A percentile compares a stretch with the other conserved stretches of the same genome.
Conservation (phyloP, 2,329 filamentous ascomycete species). For the Pestalotiopsis sp. region DNA sequence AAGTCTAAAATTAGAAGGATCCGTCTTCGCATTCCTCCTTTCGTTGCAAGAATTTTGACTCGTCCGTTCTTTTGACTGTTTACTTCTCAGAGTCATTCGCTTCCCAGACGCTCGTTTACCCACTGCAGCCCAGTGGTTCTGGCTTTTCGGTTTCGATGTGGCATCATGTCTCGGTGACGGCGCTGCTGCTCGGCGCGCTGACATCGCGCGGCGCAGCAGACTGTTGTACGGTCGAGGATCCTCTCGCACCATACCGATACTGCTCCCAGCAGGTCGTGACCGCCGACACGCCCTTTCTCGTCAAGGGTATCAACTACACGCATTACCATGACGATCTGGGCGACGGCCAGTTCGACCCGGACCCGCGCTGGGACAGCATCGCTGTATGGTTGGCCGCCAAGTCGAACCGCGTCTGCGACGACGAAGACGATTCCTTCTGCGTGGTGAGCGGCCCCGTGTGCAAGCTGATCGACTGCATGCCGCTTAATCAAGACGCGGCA, state of each 20-base stretch:
- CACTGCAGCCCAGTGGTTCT: not conserved
- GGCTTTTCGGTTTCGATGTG: not conserved
- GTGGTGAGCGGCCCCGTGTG: slow-evolving; percentile 14
- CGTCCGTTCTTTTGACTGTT: not conserved
- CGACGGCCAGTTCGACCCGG: slow-evolving; percentile 12
- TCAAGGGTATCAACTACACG: slow-evolving; percentile 17
- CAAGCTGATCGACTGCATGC: slow-evolving; percentile 17
- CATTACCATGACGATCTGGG: slow-evolving; percentile 15
- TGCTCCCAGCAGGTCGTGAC: slow-evolving; percentile 9
- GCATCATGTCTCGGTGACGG: not conserved
- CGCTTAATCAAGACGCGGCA: slow-evolving; percentile 8
- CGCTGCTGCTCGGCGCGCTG: slow-evolving; percentile 6
- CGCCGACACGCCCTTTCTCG: slow-evolving; percentile 11
- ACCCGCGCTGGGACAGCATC: slow-evolving; percentile 10
- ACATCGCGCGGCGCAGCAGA: slow-evolving; percentile 1
- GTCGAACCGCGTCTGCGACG: slow-evolving; percentile 1
- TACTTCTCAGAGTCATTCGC: not conserved
- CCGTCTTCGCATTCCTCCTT: not conserved
- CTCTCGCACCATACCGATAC: slow-evolving; percentile 8
- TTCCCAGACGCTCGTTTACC: not conserved
- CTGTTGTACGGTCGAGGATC: slow-evolving; percentile 12
- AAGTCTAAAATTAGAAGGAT: slow-evolving; percentile 22
- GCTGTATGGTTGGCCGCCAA: slow-evolving; percentile 4
- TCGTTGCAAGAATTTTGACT: not conserved
- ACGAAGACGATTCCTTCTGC: slow-evolving; percentile 9